These are phyloP conservation scores for Phytophthora cactorum DNA, from an alignment of 352 stramenopile species.

Conservation along the genomic window DNA sequence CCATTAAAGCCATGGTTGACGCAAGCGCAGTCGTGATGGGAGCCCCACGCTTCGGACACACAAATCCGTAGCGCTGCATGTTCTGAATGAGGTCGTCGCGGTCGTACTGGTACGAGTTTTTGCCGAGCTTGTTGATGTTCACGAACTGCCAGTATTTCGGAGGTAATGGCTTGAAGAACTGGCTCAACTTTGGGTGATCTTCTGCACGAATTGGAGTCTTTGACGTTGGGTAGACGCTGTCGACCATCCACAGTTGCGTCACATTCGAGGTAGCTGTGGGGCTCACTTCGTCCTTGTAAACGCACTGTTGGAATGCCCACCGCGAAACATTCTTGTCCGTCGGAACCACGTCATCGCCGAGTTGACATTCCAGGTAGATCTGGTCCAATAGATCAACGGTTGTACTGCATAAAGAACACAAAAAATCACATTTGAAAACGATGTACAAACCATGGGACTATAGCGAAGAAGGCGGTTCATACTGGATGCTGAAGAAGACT, in stretches of 20 bases:
- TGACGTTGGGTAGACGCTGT: constrained; percentile 13
- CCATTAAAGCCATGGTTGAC: neutral
- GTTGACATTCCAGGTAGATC: constrained; percentile 52
- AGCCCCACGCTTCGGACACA: constrained; percentile 29
- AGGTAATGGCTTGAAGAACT: constrained; percentile 31
- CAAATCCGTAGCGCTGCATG: constrained; percentile 33
- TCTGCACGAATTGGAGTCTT: constrained; percentile 24
- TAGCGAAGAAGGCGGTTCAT: constrained; percentile 14
- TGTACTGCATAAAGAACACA: constrained; percentile 23
- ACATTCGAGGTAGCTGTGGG: constrained; percentile 32
- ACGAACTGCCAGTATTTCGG: constrained; percentile 37
- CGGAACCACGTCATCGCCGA: constrained; percentile 39
- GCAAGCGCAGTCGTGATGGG: constrained; percentile 12
- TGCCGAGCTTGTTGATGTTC: constrained; percentile 36
- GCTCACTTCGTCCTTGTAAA: constrained; percentile 25
- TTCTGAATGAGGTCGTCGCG: constrained; percentile 38
- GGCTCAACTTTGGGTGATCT: constrained; percentile 21
- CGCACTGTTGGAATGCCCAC: constrained; percentile 48
- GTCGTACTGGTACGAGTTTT: constrained; percentile 38
- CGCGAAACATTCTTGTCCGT: constrained; percentile 32
- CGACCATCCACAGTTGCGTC: constrained; percentile 38
- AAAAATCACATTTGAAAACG: neutral
- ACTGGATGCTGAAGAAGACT: constrained; percentile 63
- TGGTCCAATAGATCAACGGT: constrained; percentile 49
- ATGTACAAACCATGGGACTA: no score